These are phyloP conservation scores for Vigna reflexopilosa DNA, from an alignment of 306 rosid species.

Conservation along the genomic window DNA sequence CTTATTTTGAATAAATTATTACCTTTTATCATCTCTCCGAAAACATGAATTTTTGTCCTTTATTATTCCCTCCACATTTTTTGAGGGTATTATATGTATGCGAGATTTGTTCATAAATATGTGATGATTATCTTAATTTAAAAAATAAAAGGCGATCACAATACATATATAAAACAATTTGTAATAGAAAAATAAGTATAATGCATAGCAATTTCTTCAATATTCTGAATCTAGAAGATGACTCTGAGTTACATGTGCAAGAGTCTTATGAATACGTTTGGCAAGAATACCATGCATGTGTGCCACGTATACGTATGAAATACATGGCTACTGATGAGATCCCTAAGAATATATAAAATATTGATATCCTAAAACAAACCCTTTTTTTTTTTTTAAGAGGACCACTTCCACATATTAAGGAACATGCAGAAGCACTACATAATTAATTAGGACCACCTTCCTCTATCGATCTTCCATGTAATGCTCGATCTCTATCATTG, in stretches of 20 bases:
- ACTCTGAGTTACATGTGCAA: constrained; percentile 27
- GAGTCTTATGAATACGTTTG: constrained; percentile 24
- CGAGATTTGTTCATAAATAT: not conserved
- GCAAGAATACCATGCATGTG: constrained; percentile 50
- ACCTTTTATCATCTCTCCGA: no score
- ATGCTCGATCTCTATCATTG: constrained; percentile 33
- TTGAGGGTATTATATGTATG: not conserved
- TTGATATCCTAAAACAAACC: not conserved
- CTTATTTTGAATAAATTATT: no score
- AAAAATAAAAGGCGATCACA: not conserved
- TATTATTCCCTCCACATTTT: no score
- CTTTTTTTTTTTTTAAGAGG: constrained; percentile 37
- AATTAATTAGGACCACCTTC: constrained; percentile 50
- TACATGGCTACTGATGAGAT: constrained; percentile 20
- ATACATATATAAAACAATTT: not conserved
- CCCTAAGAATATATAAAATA: no score
- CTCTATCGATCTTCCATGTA: constrained; percentile 6
- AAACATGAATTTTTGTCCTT: no score
- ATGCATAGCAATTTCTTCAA: not conserved
- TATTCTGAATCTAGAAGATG: not conserved
- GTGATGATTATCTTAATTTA: not conserved
- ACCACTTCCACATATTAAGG: constrained; percentile 76
- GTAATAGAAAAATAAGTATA: not conserved
- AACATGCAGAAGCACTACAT: constrained; percentile 32
- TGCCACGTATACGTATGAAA: constrained; percentile 53